Conservation (phyloP, 495 filamentous ascomycete genomes). For the Trichocladium uniseriatum region DNA sequence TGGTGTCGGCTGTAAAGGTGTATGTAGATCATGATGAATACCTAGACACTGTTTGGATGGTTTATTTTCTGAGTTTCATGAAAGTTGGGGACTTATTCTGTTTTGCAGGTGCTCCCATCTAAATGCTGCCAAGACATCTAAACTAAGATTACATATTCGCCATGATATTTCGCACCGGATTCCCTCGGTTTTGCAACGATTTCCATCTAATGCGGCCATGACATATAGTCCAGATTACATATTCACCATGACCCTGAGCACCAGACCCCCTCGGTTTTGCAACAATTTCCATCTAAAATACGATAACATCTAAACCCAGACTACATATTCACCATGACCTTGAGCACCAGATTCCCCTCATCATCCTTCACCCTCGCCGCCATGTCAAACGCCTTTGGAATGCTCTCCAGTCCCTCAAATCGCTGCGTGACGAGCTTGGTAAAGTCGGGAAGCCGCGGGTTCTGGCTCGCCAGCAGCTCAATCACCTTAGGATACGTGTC, state of each 20-base stretch:
- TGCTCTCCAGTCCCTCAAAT: slow-evolving; percentile 35
- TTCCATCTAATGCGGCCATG: no score
- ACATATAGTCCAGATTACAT: no score
- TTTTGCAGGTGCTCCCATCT: no score
- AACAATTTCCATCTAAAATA: no score
- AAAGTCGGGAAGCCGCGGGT: slow-evolving; percentile 43
- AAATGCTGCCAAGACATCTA: no score
- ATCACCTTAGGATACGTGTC: slow-evolving; percentile 74
- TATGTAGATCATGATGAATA: neutral
- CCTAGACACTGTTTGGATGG: neutral
- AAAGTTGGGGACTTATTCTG: no score
- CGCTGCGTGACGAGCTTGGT: slow-evolving; percentile 68
- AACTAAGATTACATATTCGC: no score
- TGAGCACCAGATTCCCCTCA: slow-evolving; percentile 42
- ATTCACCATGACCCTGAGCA: no score
- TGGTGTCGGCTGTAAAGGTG: neutral
- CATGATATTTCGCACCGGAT: no score
- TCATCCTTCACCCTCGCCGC: slow-evolving; percentile 46
- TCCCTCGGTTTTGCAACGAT: no score
- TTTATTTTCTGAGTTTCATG: no score
- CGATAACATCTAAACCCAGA: neutral
- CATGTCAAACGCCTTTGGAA: slow-evolving; percentile 42
- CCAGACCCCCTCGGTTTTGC: no score
- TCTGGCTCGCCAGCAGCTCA: slow-evolving; percentile 53
- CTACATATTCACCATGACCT: slow-evolving; percentile 44